phyloP scores from a whole-genome alignment of 345 rosid species.

The Salix koriyanagi region DNA sequence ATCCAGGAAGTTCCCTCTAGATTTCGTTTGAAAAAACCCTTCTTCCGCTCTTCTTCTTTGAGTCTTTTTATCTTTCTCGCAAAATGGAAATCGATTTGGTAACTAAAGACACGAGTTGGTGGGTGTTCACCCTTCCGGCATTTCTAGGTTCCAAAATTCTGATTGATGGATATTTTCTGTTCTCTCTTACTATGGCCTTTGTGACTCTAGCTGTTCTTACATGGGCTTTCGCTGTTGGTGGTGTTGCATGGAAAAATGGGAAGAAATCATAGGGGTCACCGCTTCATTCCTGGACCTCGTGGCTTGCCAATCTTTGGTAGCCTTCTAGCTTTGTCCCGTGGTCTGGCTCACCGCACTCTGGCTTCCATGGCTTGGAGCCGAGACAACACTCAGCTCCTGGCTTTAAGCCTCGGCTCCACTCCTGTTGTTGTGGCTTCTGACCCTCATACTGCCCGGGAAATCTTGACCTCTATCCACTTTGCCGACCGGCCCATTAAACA shows the following conservation, averaged over 20 bases:
- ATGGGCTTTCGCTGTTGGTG: conserved; percentile 62
- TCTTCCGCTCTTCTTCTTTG: not conserved
- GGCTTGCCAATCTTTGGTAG: conserved; percentile 80
- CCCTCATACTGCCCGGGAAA: conserved; percentile 62
- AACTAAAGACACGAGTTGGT: conserved; percentile 48
- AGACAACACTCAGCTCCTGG: conserved; percentile 56
- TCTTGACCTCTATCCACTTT: conserved; percentile 58
- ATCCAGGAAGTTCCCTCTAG: not conserved
- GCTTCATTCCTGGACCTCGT: conserved; percentile 57
- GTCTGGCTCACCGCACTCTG: conserved; percentile 63
- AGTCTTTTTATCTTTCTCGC: not conserved
- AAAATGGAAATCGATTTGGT: conserved; percentile 25
- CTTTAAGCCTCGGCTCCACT: conserved; percentile 75
- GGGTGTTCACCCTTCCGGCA: conserved; percentile 62
- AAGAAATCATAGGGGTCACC: conserved; percentile 37
- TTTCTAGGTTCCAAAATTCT: conserved; percentile 39
- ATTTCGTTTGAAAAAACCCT: too few species aligned
- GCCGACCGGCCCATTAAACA: conserved; percentile 85
- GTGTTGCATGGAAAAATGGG: conserved; percentile 75
- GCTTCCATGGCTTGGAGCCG: conserved; percentile 59
- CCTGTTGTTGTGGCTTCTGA: conserved; percentile 70
- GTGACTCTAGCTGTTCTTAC: conserved; percentile 38
- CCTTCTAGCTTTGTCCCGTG: conserved; percentile 57
- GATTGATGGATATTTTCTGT: conserved; percentile 24
- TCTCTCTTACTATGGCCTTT: conserved; percentile 36